Base-by-base conservation (phyloP, 768 basidiomycete species). In the Lactarius tabidus region DNA sequence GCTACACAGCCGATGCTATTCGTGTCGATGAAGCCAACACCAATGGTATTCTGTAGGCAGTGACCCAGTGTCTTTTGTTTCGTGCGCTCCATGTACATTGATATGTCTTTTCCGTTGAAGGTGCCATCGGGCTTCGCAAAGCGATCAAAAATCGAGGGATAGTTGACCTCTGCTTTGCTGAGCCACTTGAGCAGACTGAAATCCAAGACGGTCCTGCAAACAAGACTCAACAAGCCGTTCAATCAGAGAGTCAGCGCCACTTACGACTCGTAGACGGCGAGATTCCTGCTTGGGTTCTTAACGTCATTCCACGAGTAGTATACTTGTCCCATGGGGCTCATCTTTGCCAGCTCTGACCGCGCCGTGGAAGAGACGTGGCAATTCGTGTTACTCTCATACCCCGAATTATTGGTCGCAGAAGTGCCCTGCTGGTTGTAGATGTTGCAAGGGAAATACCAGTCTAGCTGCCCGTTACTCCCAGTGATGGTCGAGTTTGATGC, bases 401-500 rank as follows among this genome's bases (percentile, higher is more conserved):
- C 83, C 1, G 91, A 90, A 31, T 82, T 67, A 74, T 98, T 95
- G 67, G 81, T 79, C 1, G 81, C 78, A 3, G 78, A 77, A 14
- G 74, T 85, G 6, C 88, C 86, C 68, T 80, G 81, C 76, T 95
- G 95, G 70, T 85, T 82, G 78, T 81, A 89, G 53, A 96, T 77
- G 72, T 99, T 98, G 81, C 97, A 99, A 1, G 97, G 97, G 77
- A 98, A 97, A 75, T 98, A 98, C 95, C 95, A 98, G 67, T 92
- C 90, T 71, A 94, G 75, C 55, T 79, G 73, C 57, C 79, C 77
- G 36, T 85, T 85, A 8, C 74, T 82, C 38, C 85, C 84, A 4
- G 85, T 80, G 71, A 98, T 96, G 62, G 82, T 83, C 8, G 90
- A 90, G 53, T 83, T 86, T 33, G 80, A 69, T 7, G 91, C 84